Conservation (phyloP, 164 flowering plant species). For the Liquidambar formosana region DNA sequence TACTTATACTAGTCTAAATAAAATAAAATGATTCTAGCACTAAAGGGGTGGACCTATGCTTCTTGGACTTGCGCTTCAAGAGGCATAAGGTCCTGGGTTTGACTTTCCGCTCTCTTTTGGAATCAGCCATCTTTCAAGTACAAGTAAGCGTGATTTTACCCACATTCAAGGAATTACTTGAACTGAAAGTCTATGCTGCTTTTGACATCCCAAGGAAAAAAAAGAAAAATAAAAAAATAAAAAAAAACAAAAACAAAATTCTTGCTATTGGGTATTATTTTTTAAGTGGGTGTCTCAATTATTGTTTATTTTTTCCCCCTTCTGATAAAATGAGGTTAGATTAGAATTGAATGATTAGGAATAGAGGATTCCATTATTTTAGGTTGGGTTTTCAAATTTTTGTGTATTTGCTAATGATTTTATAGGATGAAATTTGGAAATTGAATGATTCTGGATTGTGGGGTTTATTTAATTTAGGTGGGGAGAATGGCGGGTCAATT, state of each 20-base stretch:
- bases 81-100: no score
- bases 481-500: conserved; percentile 56
- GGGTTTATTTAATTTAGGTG: conserved; percentile 25
- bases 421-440: neutral
- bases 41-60: no score
- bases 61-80: no score
- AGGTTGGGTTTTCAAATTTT: neutral
- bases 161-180: no score
- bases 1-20: neutral
- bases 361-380: neutral
- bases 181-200: no score
- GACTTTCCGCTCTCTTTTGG: no score
- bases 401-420: neutral
- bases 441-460: neutral
- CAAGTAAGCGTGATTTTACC: no score
- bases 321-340: neutral
- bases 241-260: no score
- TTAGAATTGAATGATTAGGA: neutral
- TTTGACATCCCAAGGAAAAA: no score
- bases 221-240: no score
- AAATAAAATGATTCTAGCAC: neutral
- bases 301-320: neutral
- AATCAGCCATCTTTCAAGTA: no score
- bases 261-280: neutral
- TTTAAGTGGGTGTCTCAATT: neutral